These are phyloP conservation scores for Phialocephala subalpina DNA, from an alignment of 2,329 filamentous ascomycete genomes.

Conservation along the genomic window DNA sequence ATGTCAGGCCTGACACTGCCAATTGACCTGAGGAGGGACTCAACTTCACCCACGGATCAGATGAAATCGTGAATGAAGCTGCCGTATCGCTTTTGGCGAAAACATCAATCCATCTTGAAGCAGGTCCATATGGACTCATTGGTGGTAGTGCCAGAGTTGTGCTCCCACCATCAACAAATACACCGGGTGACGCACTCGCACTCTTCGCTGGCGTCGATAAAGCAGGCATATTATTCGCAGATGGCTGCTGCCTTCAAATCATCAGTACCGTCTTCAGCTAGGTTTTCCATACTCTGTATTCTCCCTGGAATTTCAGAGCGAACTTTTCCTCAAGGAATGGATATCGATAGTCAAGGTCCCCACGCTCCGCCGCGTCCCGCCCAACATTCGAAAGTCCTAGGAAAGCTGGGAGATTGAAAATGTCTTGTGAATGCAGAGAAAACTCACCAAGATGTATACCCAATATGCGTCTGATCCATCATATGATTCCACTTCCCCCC, in stretches of 20 bases:
- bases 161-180: slow-evolving; percentile 29
- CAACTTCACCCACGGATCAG: slow-evolving; percentile 23
- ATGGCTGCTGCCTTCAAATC: slow-evolving; percentile 26
- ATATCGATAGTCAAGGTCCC: too few species aligned
- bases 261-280: too few species aligned
- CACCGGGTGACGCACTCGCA: slow-evolving; percentile 15
- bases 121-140: slow-evolving; percentile 22
- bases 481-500: slow-evolving; percentile 34
- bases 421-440: not conserved
- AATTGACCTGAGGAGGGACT: slow-evolving; percentile 22
- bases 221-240: slow-evolving; percentile 26
- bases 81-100: slow-evolving; percentile 24
- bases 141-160: slow-evolving; percentile 18
- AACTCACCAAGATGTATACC: slow-evolving; percentile 27
- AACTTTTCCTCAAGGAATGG: too few species aligned
- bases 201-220: slow-evolving; percentile 17
- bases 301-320: too few species aligned
- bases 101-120: slow-evolving; percentile 28
- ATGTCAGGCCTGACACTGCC: slow-evolving; percentile 20
- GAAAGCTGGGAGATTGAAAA: too few species aligned
- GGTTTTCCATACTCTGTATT: too few species aligned
- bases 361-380: too few species aligned
- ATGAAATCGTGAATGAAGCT: slow-evolving; percentile 19
- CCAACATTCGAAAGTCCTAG: too few species aligned
- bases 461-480: slow-evolving; percentile 32